Evolutionary conservation across 2,329 filamentous ascomycete species (phyloP).

Genomic region (Beauveria sp.): DNA sequence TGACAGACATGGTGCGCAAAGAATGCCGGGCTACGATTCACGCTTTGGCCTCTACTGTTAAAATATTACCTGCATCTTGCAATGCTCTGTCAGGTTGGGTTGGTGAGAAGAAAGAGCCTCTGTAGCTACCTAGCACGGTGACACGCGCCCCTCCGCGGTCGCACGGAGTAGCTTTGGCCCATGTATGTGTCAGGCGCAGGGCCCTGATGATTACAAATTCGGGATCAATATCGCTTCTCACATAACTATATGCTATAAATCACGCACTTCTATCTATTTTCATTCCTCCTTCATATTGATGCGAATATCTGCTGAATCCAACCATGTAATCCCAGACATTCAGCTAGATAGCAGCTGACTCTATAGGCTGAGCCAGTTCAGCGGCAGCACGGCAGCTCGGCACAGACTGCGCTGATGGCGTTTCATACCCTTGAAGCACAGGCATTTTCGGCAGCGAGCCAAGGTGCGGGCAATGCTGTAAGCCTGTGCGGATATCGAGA

Average conservation of each 20-base stretch:
- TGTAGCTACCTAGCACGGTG: neutral
- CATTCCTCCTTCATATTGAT: neutral
- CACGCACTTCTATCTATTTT: neutral
- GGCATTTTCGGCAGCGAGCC: neutral
- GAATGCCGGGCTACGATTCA: too few species aligned
- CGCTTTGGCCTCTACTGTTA: too few species aligned
- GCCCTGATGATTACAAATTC: neutral
- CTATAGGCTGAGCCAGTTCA: neutral
- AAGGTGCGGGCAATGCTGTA: neutral
- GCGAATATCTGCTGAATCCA: neutral
- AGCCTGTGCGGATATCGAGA: too few species aligned
- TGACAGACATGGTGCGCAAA: too few species aligned
- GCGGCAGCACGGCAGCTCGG: neutral
- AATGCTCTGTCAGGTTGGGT: neutral
- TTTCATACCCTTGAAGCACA: neutral
- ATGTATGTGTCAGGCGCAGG: neutral
- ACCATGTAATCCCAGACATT: neutral
- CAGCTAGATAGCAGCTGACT: neutral
- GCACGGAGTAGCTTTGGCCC: neutral
- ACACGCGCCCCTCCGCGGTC: neutral
- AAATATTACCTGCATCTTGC: too few species aligned
- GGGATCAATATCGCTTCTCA: neutral
- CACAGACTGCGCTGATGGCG: neutral
- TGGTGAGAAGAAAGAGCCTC: neutral
- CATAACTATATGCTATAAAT: neutral